Conservation (phyloP, 257 asterid species). For the Solanum clarkiae region DNA sequence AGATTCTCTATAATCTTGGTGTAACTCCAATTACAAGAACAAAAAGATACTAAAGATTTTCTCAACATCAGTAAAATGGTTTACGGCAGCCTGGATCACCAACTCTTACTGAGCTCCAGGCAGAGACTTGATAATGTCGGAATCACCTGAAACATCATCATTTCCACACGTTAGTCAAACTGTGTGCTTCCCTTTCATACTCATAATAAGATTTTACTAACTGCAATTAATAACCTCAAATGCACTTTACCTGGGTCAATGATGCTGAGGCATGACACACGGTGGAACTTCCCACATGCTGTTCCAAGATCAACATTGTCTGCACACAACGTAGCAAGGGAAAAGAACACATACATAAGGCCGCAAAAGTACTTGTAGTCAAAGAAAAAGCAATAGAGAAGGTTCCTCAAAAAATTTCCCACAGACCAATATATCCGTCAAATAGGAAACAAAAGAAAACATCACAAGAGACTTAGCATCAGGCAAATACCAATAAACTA, state of each 20-base stretch:
- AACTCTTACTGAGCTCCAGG: constrained; percentile 40
- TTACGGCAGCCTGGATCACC: neutral
- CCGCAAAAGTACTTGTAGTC: neutral
- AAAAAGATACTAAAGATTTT: neutral
- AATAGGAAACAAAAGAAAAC: neutral
- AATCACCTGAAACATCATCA: constrained; percentile 38
- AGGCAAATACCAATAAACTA: neutral
- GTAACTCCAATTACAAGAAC: neutral
- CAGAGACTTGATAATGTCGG: constrained; percentile 55
- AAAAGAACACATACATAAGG: neutral
- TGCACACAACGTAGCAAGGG: neutral
- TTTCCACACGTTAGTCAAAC: neutral
- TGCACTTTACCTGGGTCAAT: constrained; percentile 42
- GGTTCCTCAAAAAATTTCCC: neutral
- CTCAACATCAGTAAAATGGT: neutral
- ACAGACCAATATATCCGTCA: neutral
- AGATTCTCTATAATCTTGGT: neutral
- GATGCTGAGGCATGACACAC: constrained; percentile 77
- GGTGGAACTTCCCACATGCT: constrained; percentile 55
- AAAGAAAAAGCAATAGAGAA: neutral
- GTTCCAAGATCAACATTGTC: constrained; percentile 85
- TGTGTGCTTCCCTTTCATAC: neutral
- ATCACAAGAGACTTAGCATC: neutral
- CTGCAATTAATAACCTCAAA: neutral
- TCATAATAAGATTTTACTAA: neutral